Percentiles rank a stretch among this genome's conserved stretches.
phyloP scores from a whole-genome alignment of 352 stramenopile species.

The Phytophthora fragariae region DNA sequence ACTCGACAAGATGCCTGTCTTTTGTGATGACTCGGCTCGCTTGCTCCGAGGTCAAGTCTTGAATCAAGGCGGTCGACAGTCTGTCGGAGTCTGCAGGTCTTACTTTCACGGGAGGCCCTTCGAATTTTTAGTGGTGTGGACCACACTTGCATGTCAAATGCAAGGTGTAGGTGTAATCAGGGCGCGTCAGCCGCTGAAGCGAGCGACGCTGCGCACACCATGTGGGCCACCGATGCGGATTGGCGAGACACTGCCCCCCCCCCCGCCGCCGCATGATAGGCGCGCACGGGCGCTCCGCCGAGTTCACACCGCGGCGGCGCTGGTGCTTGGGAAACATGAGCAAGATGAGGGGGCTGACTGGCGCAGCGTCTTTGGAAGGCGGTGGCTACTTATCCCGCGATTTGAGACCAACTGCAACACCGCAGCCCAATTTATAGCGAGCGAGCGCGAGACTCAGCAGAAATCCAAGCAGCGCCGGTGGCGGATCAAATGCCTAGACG shows the following conservation, averaged over 20 bases:
- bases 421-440: slow-evolving; percentile 26
- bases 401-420: slow-evolving; percentile 37
- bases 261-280: background rate
- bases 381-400: slow-evolving; percentile 34
- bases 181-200: background rate
- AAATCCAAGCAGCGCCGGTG: slow-evolving; percentile 20
- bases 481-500: slow-evolving; percentile 14
- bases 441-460: background rate
- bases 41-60: background rate
- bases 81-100: background rate
- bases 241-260: slow-evolving; percentile 12
- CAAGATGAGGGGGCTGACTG: slow-evolving; percentile 16
- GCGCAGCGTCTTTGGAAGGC: slow-evolving; percentile 28
- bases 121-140: slow-evolving; percentile 20
- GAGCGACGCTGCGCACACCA: background rate
- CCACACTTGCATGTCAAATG: slow-evolving; percentile 22
- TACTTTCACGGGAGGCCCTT: slow-evolving; percentile 7
- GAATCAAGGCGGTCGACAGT: too few species aligned
- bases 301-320: background rate
- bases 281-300: background rate
- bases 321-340: slow-evolving; percentile 28
- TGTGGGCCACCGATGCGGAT: background rate
- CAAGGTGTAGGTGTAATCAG: background rate
- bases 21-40: background rate
- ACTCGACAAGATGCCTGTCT: background rate